phyloP scores from a whole-genome alignment of 306 rosid species.

The Sechiopsis laciniata region DNA sequence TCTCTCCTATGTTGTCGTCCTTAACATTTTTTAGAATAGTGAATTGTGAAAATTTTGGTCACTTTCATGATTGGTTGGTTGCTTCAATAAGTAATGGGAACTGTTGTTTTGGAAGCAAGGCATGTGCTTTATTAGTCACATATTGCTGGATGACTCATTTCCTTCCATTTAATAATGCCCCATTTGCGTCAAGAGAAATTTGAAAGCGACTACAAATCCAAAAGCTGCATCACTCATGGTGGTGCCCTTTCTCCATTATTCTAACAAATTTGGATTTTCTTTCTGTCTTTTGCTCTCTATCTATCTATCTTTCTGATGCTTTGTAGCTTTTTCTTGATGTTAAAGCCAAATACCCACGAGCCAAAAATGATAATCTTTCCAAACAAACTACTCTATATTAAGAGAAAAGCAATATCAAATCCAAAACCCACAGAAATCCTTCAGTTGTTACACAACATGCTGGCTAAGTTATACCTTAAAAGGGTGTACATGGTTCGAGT shows the following conservation, averaged over 20 bases:
- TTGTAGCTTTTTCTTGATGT: background rate
- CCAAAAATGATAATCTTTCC: slow-evolving; percentile 7
- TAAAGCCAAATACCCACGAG: slow-evolving; percentile 11
- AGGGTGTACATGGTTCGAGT: too few relatives aligned
- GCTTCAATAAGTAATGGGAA: background rate
- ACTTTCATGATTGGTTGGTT: slow-evolving; percentile 1
- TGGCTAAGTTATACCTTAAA: background rate
- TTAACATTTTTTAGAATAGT: background rate
- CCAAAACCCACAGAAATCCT: background rate
- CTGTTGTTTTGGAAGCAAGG: slow-evolving; percentile 19
- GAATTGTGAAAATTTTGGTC: background rate
- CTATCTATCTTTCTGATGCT: background rate
- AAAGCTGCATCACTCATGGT: slow-evolving; percentile 11
- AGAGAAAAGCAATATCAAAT: slow-evolving; percentile 7
- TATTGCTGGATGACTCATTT: slow-evolving; percentile 22
- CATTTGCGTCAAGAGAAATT: slow-evolving; percentile 3
- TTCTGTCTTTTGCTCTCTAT: background rate
- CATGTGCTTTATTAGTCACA: slow-evolving; percentile 23
- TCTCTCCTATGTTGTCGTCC: too few relatives aligned
- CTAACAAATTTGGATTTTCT: slow-evolving; percentile 7
- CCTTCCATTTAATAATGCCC: background rate
- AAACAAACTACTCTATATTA: background rate
- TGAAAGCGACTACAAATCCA: slow-evolving; percentile 17
- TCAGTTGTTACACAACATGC: background rate
- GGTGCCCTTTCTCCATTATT: slow-evolving; percentile 20